phyloP scores from a whole-genome alignment of 1,139 yeast species.

The Blastobotrys ciferrii region DNA sequence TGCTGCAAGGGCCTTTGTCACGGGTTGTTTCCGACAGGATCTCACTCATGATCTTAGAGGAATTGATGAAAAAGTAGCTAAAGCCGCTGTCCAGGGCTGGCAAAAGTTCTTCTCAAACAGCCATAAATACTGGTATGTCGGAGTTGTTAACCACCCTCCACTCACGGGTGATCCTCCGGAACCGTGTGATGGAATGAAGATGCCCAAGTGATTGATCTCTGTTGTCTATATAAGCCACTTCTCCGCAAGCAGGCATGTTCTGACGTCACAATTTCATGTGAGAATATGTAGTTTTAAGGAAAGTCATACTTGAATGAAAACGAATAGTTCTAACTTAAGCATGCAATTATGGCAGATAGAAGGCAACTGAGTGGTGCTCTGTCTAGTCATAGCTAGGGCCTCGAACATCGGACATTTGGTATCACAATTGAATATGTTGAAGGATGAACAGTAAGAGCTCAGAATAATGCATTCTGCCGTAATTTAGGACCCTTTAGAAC shows the following conservation, averaged over 20 bases:
- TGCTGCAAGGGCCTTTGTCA: constrained; percentile 70
- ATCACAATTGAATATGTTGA: too few relatives aligned
- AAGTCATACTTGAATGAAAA: too few relatives aligned
- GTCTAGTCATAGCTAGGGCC: too few relatives aligned
- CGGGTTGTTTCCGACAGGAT: constrained; percentile 65
- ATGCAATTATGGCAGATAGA: too few relatives aligned
- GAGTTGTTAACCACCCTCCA: constrained; percentile 48
- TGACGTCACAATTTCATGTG: too few relatives aligned
- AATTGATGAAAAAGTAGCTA: constrained; percentile 39
- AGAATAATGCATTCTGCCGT: too few relatives aligned
- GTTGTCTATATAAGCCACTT: neutral
- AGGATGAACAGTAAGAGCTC: too few relatives aligned
- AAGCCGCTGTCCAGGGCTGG: constrained; percentile 46
- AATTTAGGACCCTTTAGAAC: too few relatives aligned
- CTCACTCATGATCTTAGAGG: constrained; percentile 71
- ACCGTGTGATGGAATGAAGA: constrained; percentile 31
- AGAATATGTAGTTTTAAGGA: too few relatives aligned
- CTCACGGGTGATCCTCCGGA: constrained; percentile 40
- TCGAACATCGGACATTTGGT: too few relatives aligned
- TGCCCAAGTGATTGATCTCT: neutral
- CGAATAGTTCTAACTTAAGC: too few relatives aligned
- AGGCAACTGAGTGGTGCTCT: too few relatives aligned
- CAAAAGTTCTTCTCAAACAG: constrained; percentile 48
- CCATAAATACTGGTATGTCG: constrained; percentile 62
- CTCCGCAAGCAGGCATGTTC: neutral